A percentile compares a stretch with the other conserved stretches of the same genome.
Evolutionary conservation across 768 basidiomycete genomes (phyloP).

Genomic region (Botryobasidium botryosum): DNA sequence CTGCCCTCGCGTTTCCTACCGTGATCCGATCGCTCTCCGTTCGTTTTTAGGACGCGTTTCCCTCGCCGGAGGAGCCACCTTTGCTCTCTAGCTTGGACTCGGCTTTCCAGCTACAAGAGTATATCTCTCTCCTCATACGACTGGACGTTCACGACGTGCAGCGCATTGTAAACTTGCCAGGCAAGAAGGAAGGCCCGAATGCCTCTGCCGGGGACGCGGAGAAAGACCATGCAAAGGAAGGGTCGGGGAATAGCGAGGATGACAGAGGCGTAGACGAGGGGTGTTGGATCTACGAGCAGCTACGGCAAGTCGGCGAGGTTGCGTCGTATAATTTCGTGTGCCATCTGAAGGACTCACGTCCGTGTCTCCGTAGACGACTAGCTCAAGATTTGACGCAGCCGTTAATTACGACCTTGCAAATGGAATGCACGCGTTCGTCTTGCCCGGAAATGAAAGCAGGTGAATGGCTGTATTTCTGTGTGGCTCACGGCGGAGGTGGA

Average conservation of each 20-base stretch:
- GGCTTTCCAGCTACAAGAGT: slow-evolving; percentile 90
- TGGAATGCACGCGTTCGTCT: slow-evolving; percentile 66
- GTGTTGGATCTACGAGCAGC: slow-evolving; percentile 69
- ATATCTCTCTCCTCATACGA: slow-evolving; percentile 74
- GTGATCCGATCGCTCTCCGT: too few relatives aligned
- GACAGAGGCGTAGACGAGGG: slow-evolving; percentile 57
- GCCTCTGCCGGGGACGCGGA: slow-evolving; percentile 19
- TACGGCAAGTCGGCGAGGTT: slow-evolving; percentile 25
- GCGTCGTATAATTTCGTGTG: background rate
- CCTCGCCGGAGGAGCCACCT: too few relatives aligned
- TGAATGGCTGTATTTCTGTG: slow-evolving; percentile 93
- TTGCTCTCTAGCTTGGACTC: slow-evolving; percentile 45
- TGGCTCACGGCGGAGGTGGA: slow-evolving; percentile 80
- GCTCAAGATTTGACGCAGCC: slow-evolving; percentile 79
- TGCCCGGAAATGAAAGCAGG: slow-evolving; percentile 99
- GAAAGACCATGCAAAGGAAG: slow-evolving; percentile 16
- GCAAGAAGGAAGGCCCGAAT: slow-evolving; percentile 11
- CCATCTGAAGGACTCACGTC: slow-evolving; percentile 20
- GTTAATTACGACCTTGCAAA: slow-evolving; percentile 66
- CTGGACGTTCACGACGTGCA: slow-evolving; percentile 80
- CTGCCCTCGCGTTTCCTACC: too few relatives aligned
- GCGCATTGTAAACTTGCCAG: slow-evolving; percentile 61
- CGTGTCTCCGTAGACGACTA: slow-evolving; percentile 38
- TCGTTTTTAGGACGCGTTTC: too few relatives aligned
- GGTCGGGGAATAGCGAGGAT: slow-evolving; percentile 21